Base-by-base conservation (phyloP, 2,329 filamentous ascomycete genomes). In the Epichloe brachyelytri region DNA sequence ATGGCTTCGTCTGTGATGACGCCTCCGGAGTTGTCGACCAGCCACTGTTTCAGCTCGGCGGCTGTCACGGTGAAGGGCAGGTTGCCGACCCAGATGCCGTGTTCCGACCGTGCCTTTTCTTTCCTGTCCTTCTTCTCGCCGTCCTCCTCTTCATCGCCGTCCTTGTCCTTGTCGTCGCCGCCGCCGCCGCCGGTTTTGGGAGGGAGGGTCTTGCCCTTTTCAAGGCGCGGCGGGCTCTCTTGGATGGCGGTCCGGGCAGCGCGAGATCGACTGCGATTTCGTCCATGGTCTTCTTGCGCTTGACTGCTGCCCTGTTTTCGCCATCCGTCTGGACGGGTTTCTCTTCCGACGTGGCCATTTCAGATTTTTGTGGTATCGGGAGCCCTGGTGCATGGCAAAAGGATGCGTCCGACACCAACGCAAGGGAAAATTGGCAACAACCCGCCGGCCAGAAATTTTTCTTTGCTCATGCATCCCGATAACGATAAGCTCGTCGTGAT, bases 11-110 rank as follows among this genome's bases (percentile, higher is more conserved):
- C 76, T 33, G 77, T 71, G 55, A 88, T 80, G 51, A 75, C 71
- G 54, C 80, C 83, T 46, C 82, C 82, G 6, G 82, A 82, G 63
- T 82, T 80, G 38, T 82, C 78, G 36, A 84, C 77, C n/a, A 98
- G 71, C 77, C 95, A 97, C 54, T 77, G 78, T 61, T 84, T 82
- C 46, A 98, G 71, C 55, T 88, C 82, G 12, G 79, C 72, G 53
- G 85, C 82, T 43, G 85, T 93, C 40, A 85, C 74, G 45, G 79
- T 80, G 74, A 91, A 98, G n/a, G 86, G 80, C 55, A 98, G 71
- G 68, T 98, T 98, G 60, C 94, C 93, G 59, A 98, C 87, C 93
- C 93, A 98, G 57, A 98, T 80, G 55, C 89, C 88, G 67, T 88
- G 82, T 17, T 86, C 82, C 10, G 88, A 93, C 53, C 88, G 83